These are phyloP conservation scores for Suillus americanus DNA, from an alignment of 768 basidiomycete genomes.

Conservation along the genomic window DNA sequence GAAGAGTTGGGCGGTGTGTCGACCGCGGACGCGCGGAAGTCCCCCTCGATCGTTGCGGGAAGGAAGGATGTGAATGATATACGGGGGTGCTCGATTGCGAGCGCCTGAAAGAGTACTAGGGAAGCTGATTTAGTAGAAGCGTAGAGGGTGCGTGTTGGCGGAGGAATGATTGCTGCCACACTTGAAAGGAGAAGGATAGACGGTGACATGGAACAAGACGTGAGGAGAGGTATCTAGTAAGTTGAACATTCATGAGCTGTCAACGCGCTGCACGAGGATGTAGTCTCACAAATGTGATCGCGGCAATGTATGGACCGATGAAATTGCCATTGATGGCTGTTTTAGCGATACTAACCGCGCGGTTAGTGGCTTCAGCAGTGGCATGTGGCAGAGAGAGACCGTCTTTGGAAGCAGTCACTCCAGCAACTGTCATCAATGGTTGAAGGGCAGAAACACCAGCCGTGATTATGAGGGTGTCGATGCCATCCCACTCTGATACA, in stretches of 20 bases:
- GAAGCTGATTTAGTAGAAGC: constrained; percentile 81
- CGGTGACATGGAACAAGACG: constrained; percentile 60
- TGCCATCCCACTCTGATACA: constrained; percentile 69
- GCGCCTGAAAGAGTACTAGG: constrained; percentile 71
- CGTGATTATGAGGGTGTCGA: constrained; percentile 80
- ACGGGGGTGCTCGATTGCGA: constrained; percentile 76
- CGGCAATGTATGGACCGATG: constrained; percentile 66
- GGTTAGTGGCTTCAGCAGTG: constrained; percentile 55
- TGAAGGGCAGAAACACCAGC: constrained; percentile 85
- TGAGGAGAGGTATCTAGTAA: constrained; percentile 72
- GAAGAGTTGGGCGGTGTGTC: constrained; percentile 41
- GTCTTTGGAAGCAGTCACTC: constrained; percentile 38
- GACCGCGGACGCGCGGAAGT: constrained; percentile 79
- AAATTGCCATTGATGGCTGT: constrained; percentile 66
- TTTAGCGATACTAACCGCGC: constrained; percentile 53
- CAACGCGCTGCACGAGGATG: neutral
- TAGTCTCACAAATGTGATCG: constrained; percentile 64
- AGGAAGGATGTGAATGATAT: constrained; percentile 63
- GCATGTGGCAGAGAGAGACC: constrained; percentile 38
- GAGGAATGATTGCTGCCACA: constrained; percentile 75
- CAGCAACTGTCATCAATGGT: constrained; percentile 72
- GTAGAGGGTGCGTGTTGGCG: constrained; percentile 85
- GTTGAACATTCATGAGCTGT: neutral
- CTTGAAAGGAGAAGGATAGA: constrained; percentile 80
- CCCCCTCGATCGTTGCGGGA: constrained; percentile 72